Conservation (phyloP, 225 moss, liverwort and hornwort genomes). For the Marchantia paleacea region DNA sequence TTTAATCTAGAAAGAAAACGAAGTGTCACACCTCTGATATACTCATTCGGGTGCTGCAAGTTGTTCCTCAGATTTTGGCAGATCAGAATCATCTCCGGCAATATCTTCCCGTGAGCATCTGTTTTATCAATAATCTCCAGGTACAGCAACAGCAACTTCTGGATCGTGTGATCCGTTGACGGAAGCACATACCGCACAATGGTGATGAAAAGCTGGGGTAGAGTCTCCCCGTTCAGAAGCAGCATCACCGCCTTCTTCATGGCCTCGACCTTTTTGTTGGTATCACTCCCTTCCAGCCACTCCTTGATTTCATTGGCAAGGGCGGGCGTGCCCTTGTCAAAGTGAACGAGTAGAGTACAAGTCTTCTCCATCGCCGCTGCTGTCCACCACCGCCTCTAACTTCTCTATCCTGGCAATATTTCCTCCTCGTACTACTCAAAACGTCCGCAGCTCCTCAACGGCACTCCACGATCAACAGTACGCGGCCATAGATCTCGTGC, state of each 20-base stretch:
- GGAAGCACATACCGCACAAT: conserved; percentile 94
- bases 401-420: conserved; percentile 8
- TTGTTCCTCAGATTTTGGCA: conserved; percentile 95
- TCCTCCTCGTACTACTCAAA: conserved; percentile 1
- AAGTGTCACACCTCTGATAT: conserved; percentile 84
- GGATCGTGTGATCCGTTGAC: conserved; percentile 94
- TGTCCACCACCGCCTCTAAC: conserved; percentile 7
- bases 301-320: conserved; percentile 96
- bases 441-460: conserved; percentile 6
- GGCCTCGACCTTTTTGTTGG: conserved; percentile 73
- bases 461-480: neutral
- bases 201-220: conserved; percentile 89
- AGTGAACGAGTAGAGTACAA: conserved; percentile 87
- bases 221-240: conserved; percentile 79
- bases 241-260: conserved; percentile 99
- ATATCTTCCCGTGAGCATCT: conserved; percentile 81
- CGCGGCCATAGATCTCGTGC: neutral
- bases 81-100: conserved; percentile 96
- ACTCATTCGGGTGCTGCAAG: conserved; percentile 96
- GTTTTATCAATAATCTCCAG: conserved; percentile 97
- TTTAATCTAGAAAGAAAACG: conserved; percentile 84
- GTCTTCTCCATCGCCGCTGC: conserved; percentile 74
- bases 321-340: conserved; percentile 88
- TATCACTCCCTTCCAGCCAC: conserved; percentile 85
- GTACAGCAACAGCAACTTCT: conserved; percentile 89